phyloP scores from a whole-genome alignment of 1,284 basidiomycete species.

The Clitocybe nebularis region DNA sequence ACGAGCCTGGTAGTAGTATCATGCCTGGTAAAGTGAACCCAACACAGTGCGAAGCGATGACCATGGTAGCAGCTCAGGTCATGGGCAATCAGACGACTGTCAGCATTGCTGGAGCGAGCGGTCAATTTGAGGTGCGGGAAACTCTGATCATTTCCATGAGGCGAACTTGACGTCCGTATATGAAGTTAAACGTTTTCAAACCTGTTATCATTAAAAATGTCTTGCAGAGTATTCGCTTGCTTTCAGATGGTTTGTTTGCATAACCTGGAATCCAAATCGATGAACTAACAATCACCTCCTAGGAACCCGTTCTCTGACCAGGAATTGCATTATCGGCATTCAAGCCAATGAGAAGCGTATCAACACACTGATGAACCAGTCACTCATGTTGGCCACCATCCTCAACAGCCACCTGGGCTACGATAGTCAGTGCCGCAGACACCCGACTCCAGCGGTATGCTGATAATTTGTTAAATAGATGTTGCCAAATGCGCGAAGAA shows the following conservation, averaged over 20 bases:
- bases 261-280: too few species aligned
- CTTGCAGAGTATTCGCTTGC: conserved; percentile 89
- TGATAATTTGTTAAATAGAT: conserved; percentile 46
- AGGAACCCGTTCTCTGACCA: conserved; percentile 90
- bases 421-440: conserved; percentile 68
- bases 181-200: conserved; percentile 96
- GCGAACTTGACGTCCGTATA: conserved; percentile 3
- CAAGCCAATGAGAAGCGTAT: conserved; percentile 95
- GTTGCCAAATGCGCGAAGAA: conserved; percentile 99
- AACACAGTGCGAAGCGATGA: conserved; percentile 97
- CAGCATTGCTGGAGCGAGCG: conserved; percentile 89
- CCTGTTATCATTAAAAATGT: conserved; percentile 99
- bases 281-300: too few species aligned
- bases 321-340: conserved; percentile 96
- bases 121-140: conserved; percentile 86
- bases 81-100: conserved; percentile 98
- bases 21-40: conserved; percentile 99
- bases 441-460: conserved; percentile 13
- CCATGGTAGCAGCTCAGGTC: conserved; percentile 98
- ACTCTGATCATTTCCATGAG: conserved; percentile 1
- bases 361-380: conserved; percentile 86
- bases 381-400: conserved; percentile 94
- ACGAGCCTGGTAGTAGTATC: conserved; percentile 98
- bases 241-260: conserved; percentile 75
- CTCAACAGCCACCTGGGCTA: conserved; percentile 92